phyloP scores from a whole-genome alignment of 331 rosid genomes.

The Phaseolus coccineus region DNA sequence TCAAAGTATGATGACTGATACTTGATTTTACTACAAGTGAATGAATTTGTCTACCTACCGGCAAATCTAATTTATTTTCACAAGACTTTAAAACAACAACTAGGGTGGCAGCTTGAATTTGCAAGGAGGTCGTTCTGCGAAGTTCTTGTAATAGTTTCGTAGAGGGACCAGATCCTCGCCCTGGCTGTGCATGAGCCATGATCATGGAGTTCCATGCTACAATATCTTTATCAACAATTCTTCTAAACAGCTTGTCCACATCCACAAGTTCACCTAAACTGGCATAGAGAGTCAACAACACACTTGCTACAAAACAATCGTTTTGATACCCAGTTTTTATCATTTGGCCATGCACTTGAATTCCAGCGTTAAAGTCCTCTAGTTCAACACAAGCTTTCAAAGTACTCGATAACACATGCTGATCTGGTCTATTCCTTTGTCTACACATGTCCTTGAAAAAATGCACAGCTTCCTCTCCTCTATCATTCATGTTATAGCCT shows the following conservation, averaged over 20 bases:
- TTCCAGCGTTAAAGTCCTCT: conserved; percentile 50
- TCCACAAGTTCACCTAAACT: conserved; percentile 47
- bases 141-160: conserved; percentile 59
- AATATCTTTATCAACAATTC: conserved; percentile 55
- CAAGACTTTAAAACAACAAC: conserved; percentile 62
- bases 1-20: conserved; percentile 46
- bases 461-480: conserved; percentile 57
- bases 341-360: conserved; percentile 60
- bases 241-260: conserved; percentile 57
- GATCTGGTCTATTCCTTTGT: conserved; percentile 54
- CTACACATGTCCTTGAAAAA: conserved; percentile 59
- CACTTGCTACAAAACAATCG: conserved; percentile 59
- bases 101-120: conserved; percentile 51
- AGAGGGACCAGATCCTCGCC: conserved; percentile 50
- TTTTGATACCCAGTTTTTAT: conserved; percentile 52
- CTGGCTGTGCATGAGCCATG: conserved; percentile 50
- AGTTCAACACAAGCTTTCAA: conserved; percentile 61
- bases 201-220: conserved; percentile 64
- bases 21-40: conserved; percentile 54
- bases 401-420: conserved; percentile 57
- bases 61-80: conserved; percentile 49
- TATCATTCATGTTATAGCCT: conserved; percentile 51
- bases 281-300: conserved; percentile 53
- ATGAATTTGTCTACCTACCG: conserved; percentile 57
- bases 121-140: conserved; percentile 33